Percentiles rank a stretch among this genome's conserved stretches.
phyloP scores from a whole-genome alignment of 2,329 filamentous ascomycete genomes.

The Xylaria sp. region DNA sequence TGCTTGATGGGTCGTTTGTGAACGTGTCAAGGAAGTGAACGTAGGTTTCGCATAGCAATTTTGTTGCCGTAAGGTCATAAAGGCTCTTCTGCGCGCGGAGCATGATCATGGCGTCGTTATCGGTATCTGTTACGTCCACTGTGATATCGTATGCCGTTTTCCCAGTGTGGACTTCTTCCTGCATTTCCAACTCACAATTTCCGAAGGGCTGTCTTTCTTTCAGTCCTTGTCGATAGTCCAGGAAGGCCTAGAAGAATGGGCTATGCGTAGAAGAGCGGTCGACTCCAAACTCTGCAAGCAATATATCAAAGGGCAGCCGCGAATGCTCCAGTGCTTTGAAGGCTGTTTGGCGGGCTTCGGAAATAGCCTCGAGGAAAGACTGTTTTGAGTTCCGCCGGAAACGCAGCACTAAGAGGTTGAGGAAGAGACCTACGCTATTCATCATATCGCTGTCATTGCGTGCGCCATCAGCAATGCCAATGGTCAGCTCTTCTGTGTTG shows the following conservation, averaged over 20 bases:
- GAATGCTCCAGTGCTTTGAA: conserved; percentile 46
- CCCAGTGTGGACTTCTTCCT: conserved; percentile 15
- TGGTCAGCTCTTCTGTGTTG: conserved; percentile 47
- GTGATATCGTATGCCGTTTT: conserved; percentile 36
- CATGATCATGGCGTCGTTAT: conserved; percentile 15
- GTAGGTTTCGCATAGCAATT: conserved; percentile 24
- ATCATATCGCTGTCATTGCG: conserved; percentile 37
- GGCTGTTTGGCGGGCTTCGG: background rate
- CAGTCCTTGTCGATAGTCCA: conserved; percentile 51
- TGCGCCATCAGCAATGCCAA: conserved; percentile 51
- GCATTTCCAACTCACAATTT: conserved; percentile 32
- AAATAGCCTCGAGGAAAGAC: conserved; percentile 7
- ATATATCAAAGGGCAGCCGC: conserved; percentile 50
- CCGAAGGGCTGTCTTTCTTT: conserved; percentile 36
- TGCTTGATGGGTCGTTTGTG: background rate
- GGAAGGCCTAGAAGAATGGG: conserved; percentile 54
- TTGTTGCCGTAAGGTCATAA: conserved; percentile 26
- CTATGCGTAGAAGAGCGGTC: conserved; percentile 45
- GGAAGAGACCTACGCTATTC: conserved; percentile 45
- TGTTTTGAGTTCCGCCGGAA: background rate
- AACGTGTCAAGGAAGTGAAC: conserved; percentile 24
- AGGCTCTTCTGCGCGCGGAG: conserved; percentile 28
- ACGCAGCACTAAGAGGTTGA: conserved; percentile 48
- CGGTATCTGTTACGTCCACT: conserved; percentile 29
- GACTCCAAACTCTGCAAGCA: conserved; percentile 44